Conservation (phyloP, 1,284 basidiomycete genomes). For the Entoloma clypeatum region DNA sequence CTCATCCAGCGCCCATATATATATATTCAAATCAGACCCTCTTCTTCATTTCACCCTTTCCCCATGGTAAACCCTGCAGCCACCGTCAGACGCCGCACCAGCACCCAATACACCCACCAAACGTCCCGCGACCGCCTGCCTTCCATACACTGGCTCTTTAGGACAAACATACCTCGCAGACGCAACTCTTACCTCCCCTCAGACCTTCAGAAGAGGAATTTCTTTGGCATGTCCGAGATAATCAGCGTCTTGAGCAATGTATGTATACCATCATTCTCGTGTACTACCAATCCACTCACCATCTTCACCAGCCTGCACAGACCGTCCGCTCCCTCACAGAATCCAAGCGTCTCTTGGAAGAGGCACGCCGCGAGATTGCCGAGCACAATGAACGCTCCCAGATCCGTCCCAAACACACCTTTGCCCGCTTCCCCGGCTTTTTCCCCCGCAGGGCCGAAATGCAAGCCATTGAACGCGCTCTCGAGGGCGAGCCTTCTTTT, state of each 20-base stretch:
- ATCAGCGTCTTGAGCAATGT: constrained; percentile 73
- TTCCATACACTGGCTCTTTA: constrained; percentile 64
- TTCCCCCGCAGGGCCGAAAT: constrained; percentile 65
- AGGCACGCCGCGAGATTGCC: constrained; percentile 66
- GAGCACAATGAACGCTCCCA: constrained; percentile 65
- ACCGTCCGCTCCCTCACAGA: constrained; percentile 76
- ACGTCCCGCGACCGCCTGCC: constrained; percentile 27
- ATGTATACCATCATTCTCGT: constrained; percentile 28
- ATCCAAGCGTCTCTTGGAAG: constrained; percentile 68
- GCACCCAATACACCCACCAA: constrained; percentile 17
- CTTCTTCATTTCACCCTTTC: constrained; percentile 11
- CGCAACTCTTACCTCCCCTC: constrained; percentile 54
- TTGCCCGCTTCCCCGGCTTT: constrained; percentile 71
- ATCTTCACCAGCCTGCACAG: constrained; percentile 56
- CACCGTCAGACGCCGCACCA: constrained; percentile 28
- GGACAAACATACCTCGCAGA: constrained; percentile 64
- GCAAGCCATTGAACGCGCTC: constrained; percentile 54
- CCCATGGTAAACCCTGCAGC: constrained; percentile 22
- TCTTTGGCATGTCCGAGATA: constrained; percentile 78
- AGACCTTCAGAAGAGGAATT: constrained; percentile 60
- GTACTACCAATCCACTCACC: constrained; percentile 6
- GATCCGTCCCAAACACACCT: constrained; percentile 71
- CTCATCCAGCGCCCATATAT: constrained; percentile 5
- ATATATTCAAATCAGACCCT: constrained; percentile 13
- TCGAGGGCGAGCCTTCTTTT: constrained; percentile 72